phyloP scores from a whole-genome alignment of 1,284 basidiomycete species.

The Amylostereum areolatum region DNA sequence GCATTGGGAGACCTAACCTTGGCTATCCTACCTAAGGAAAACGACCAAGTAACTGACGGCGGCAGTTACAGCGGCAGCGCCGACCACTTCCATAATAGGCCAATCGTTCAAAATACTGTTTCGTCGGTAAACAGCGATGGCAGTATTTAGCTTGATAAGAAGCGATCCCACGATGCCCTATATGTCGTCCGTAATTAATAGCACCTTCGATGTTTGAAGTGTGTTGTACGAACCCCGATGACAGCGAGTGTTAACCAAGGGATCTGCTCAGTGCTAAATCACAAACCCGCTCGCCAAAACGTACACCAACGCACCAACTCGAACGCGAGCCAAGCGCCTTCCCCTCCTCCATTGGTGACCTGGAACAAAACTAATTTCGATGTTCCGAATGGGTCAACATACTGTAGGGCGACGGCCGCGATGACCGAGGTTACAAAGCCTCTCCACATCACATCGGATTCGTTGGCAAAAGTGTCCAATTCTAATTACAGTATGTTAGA shows the following conservation, averaged over 20 bases:
- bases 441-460: constrained; percentile 70
- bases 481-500: constrained; percentile 29
- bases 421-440: constrained; percentile 71
- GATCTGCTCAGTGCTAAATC: constrained; percentile 32
- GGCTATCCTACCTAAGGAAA: constrained; percentile 37
- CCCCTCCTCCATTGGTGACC: constrained; percentile 51
- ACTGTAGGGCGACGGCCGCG: constrained; percentile 66
- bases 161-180: constrained; percentile 62
- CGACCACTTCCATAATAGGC: constrained; percentile 62
- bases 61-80: constrained; percentile 57
- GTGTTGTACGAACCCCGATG: constrained; percentile 40
- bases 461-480: constrained; percentile 62
- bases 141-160: constrained; percentile 60
- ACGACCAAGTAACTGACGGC: constrained; percentile 63
- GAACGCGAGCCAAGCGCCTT: constrained; percentile 63
- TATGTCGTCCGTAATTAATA: neutral
- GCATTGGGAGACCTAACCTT: constrained; percentile 19
- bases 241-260: constrained; percentile 61
- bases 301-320: constrained; percentile 46
- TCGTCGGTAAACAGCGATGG: constrained; percentile 53
- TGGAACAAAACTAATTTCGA: constrained; percentile 71
- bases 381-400: constrained; percentile 69
- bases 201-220: neutral
- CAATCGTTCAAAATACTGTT: constrained; percentile 52
- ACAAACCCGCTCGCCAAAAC: no score